Conservation (phyloP, 2,329 filamentous ascomycete genomes). For the Aspergillus sp. region DNA sequence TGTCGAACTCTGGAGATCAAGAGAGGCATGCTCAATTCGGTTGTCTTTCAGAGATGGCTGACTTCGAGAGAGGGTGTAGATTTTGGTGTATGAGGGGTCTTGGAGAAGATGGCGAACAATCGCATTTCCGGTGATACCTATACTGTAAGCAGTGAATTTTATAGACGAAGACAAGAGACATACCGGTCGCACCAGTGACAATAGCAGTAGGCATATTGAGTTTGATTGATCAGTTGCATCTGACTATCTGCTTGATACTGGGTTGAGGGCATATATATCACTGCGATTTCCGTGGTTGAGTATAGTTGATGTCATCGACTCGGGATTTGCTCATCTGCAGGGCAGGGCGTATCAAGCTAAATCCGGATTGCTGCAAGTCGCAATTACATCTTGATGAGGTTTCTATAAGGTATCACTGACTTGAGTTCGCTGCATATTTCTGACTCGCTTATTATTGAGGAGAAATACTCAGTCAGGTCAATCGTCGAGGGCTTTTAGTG, state of each 20-base stretch:
- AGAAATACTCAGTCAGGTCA: too few species aligned
- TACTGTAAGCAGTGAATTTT: neutral
- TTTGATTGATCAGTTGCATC: neutral
- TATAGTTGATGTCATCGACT: too few species aligned
- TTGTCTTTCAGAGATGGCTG: constrained; percentile 32
- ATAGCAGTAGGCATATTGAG: constrained; percentile 1
- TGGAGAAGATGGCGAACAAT: constrained; percentile 35
- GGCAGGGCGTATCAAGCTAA: too few species aligned
- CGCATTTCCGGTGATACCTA: constrained; percentile 38
- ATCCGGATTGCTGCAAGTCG: too few species aligned
- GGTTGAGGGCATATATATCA: too few species aligned
- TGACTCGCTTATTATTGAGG: too few species aligned
- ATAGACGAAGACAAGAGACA: neutral
- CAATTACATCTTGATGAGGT: too few species aligned
- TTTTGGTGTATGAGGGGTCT: constrained; percentile 30
- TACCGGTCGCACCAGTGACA: constrained; percentile 2
- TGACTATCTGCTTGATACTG: neutral
- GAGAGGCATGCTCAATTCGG: constrained; percentile 33
- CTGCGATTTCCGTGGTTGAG: too few species aligned
- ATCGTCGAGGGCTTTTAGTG: too few species aligned
- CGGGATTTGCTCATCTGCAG: too few species aligned
- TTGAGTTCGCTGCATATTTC: too few species aligned
- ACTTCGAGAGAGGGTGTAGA: constrained; percentile 38
- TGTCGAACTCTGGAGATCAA: constrained; percentile 33
- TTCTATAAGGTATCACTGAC: too few species aligned